Conservation (phyloP, 2,329 filamentous ascomycete species). For the Clonostachys byssicola region DNA sequence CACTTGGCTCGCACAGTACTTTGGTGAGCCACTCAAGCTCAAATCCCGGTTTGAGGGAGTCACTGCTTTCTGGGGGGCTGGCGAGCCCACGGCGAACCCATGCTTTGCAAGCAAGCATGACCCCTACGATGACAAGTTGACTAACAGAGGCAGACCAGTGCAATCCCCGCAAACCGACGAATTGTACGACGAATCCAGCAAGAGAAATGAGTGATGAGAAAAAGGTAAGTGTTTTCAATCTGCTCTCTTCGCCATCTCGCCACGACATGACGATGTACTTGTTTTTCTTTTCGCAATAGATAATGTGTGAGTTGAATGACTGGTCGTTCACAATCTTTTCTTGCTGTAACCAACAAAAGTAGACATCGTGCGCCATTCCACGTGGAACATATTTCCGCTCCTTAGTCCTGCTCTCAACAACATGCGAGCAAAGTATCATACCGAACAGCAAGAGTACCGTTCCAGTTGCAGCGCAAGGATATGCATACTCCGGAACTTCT, state of each 20-base stretch:
- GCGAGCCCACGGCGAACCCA: too few relatives aligned
- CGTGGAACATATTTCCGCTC: constrained; percentile 8
- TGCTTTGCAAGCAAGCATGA: constrained; percentile 11
- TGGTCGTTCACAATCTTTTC: constrained; percentile 17
- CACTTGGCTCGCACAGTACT: too few relatives aligned
- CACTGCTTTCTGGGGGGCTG: too few relatives aligned
- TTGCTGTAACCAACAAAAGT: constrained; percentile 18
- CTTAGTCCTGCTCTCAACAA: constrained; percentile 21
- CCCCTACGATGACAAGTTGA: constrained; percentile 13
- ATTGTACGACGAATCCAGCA: constrained; percentile 18
- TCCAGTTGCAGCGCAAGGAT: constrained; percentile 12
- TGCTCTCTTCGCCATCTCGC: background rate
- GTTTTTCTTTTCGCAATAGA: constrained; percentile 6
- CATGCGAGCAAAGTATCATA: constrained; percentile 19
- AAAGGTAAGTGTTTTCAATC: background rate
- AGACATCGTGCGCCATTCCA: background rate
- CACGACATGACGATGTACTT: background rate
- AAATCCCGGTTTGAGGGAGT: constrained; percentile 6
- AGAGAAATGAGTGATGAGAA: constrained; percentile 9
- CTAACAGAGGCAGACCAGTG: constrained; percentile 16
- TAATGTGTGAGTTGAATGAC: constrained; percentile 15
- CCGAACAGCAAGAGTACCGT: constrained; percentile 16
- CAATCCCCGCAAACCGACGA: constrained; percentile 17
- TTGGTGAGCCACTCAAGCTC: constrained; percentile 18
- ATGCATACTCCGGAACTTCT: constrained; percentile 4